These are phyloP conservation scores for Eragrostis tef DNA, from an alignment of 202 grass and related monocot genomes.

Conservation along the genomic window DNA sequence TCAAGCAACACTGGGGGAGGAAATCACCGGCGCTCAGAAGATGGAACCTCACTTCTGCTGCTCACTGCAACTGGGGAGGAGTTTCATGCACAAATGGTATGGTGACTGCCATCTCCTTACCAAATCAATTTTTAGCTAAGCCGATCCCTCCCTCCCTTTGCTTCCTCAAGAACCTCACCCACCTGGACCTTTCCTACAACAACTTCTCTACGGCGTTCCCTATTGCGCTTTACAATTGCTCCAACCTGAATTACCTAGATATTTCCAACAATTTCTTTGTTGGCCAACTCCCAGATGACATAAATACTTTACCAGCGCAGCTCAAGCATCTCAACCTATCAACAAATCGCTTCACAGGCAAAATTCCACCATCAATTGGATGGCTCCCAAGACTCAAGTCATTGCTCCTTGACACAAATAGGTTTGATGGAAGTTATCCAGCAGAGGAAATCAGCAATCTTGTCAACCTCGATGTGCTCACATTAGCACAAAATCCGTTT, in stretches of 20 bases:
- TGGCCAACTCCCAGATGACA: constrained; percentile 47
- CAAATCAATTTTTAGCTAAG: constrained; percentile 6
- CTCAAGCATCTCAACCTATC: constrained; percentile 50
- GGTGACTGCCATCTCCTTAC: constrained; percentile 43
- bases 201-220: constrained; percentile 51
- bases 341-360: constrained; percentile 36
- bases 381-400: constrained; percentile 38
- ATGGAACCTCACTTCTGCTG: constrained; percentile 47
- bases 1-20: constrained; percentile 51
- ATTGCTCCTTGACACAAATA: constrained; percentile 48
- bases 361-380: constrained; percentile 51
- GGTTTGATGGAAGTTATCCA: constrained; percentile 61
- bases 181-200: constrained; percentile 60
- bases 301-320: constrained; percentile 46
- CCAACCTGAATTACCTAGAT: constrained; percentile 51
- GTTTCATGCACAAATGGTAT: constrained; percentile 40
- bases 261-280: constrained; percentile 58
- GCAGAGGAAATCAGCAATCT: constrained; percentile 48
- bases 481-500: constrained; percentile 55
- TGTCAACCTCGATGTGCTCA: constrained; percentile 34
- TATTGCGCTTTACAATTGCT: constrained; percentile 49
- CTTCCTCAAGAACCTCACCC: constrained; percentile 50
- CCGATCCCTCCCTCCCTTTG: constrained; percentile 53
- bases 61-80: constrained; percentile 55
- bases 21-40: constrained; percentile 21